Evolutionary conservation across 805 yeast genomes (phyloP).

Genomic region (Komagataella phaffii): DNA sequence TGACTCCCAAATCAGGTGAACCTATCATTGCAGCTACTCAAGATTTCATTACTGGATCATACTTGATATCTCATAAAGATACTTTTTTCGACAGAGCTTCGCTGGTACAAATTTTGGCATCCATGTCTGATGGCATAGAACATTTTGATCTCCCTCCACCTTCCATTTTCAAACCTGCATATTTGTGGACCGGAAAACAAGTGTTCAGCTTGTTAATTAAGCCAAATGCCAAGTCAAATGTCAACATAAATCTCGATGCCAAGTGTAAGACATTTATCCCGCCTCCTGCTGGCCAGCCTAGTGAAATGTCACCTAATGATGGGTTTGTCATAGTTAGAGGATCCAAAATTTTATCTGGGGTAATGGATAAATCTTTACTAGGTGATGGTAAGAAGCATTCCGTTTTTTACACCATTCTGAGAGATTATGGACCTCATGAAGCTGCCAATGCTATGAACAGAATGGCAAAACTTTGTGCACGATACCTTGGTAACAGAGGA

Average conservation of each 20-base stretch:
- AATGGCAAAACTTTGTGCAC: constrained; percentile 97
- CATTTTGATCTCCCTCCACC: constrained; percentile 96
- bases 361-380: constrained; percentile 89
- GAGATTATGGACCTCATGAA: constrained; percentile 95
- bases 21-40: constrained; percentile 99
- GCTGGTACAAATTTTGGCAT: constrained; percentile 68
- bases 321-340: constrained; percentile 88
- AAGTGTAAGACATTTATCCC: constrained; percentile 83
- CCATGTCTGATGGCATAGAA: constrained; percentile 89
- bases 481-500: constrained; percentile 89
- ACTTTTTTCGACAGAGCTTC: constrained; percentile 83
- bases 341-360: constrained; percentile 79
- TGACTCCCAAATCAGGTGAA: constrained; percentile 96
- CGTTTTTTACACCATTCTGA: constrained; percentile 83
- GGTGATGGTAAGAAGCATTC: constrained; percentile 99
- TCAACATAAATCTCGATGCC: constrained; percentile 84
- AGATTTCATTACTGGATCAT: constrained; percentile 96
- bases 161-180: constrained; percentile 76
- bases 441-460: constrained; percentile 96
- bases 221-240: constrained; percentile 68
- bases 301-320: constrained; percentile 96
- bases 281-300: constrained; percentile 59
- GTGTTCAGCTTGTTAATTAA: constrained; percentile 76
- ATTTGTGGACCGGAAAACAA: constrained; percentile 96
- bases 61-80: constrained; percentile 84